Evolutionary conservation across 2,329 filamentous ascomycete genomes (phyloP).

Genomic region (Pseudogymnoascus sp.): DNA sequence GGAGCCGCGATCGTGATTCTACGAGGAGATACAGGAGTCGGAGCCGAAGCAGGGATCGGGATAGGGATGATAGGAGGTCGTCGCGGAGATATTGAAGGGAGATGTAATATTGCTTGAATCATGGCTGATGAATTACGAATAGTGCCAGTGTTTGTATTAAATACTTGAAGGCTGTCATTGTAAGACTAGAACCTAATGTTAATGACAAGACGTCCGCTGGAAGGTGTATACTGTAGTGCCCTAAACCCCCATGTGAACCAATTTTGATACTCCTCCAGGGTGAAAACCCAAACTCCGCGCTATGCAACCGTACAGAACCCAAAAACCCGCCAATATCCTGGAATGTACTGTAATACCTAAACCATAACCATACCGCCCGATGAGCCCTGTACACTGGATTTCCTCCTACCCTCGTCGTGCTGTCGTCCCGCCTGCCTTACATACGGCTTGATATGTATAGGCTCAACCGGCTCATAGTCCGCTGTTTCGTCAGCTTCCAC

Average conservation of each 20-base stretch:
- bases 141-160: neutral
- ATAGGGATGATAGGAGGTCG: conserved; percentile 15
- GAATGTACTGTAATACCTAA: neutral
- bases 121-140: neutral
- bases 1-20: conserved; percentile 17
- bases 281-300: neutral
- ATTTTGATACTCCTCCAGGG: conserved; percentile 2
- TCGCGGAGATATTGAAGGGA: neutral
- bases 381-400: neutral
- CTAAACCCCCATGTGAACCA: neutral
- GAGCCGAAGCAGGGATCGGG: conserved; percentile 16
- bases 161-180: conserved; percentile 1
- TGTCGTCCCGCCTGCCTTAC: neutral
- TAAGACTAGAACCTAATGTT: conserved; percentile 5
- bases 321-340: neutral
- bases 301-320: neutral
- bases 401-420: neutral
- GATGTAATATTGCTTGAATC: neutral
- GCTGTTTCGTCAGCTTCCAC: neutral
- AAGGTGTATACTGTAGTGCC: neutral
- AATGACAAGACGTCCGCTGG: neutral
- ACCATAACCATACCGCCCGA: conserved; percentile 3
- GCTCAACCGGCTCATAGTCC: neutral
- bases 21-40: conserved; percentile 18
- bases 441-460: conserved; percentile 4